A percentile compares a stretch with the other conserved stretches of the same genome.
These are phyloP conservation scores for Colletotrichum phormii DNA, from an alignment of 2,329 filamentous ascomycete genomes.

Conservation along the genomic window DNA sequence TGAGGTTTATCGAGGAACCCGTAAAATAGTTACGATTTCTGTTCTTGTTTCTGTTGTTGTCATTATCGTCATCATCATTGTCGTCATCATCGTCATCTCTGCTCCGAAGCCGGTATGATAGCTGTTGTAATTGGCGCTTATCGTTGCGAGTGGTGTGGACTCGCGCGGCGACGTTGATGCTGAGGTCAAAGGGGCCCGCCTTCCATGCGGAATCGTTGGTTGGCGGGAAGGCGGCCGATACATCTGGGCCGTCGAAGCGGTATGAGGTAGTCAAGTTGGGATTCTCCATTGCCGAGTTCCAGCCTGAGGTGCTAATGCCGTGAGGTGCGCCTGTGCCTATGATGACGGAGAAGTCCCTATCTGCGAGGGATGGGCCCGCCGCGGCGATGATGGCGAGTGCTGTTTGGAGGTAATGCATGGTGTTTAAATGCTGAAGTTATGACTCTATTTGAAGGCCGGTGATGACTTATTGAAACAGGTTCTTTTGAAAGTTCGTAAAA, in stretches of 20 bases:
- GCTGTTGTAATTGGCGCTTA: background rate
- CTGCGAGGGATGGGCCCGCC: background rate
- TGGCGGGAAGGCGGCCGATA: background rate
- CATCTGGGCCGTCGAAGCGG: background rate
- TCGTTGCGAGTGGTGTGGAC: background rate
- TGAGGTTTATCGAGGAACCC: background rate
- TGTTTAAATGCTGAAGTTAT: background rate
- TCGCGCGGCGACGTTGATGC: background rate
- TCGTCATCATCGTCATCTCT: background rate
- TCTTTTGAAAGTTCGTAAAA: background rate
- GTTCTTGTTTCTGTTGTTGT: background rate
- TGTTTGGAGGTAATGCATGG: background rate
- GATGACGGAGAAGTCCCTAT: background rate
- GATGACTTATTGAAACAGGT: no score
- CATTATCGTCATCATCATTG: background rate
- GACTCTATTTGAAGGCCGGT: no score
- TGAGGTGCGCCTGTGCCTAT: background rate
- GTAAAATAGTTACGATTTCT: background rate
- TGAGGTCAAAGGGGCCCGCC: background rate
- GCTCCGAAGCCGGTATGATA: background rate
- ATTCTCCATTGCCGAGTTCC: background rate
- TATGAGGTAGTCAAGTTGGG: background rate
- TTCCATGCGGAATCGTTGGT: background rate
- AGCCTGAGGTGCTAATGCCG: background rate
- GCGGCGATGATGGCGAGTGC: background rate